phyloP scores from a whole-genome alignment of 805 yeast genomes.

The Yarrowia keelungensis region DNA sequence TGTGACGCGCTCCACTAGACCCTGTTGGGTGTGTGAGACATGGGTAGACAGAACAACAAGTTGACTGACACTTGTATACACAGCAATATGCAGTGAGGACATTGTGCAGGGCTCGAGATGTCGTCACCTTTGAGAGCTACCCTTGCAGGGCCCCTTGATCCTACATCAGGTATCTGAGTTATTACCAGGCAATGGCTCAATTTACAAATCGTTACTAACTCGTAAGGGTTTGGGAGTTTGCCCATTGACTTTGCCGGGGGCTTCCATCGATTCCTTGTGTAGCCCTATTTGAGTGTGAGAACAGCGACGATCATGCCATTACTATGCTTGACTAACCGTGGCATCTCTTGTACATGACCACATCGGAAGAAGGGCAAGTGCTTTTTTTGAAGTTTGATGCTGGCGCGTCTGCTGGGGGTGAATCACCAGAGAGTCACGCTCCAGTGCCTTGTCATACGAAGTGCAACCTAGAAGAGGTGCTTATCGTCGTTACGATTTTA shows the following conservation, averaged over 20 bases:
- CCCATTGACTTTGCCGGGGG: neutral
- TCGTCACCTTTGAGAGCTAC: constrained; percentile 13
- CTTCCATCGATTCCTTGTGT: neutral
- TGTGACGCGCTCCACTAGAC: constrained; percentile 6
- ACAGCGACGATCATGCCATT: constrained; percentile 16
- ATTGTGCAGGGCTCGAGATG: constrained; percentile 1
- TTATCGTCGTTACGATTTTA: constrained; percentile 15
- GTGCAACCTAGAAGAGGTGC: constrained; percentile 19
- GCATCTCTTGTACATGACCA: constrained; percentile 9
- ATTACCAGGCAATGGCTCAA: neutral
- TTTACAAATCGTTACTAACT: constrained; percentile 1
- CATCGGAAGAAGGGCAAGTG: neutral
- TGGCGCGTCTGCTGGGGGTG: constrained; percentile 1
- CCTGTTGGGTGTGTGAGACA: constrained; percentile 22
- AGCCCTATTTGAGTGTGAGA: neutral
- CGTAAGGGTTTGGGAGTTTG: neutral
- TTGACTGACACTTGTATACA: constrained; percentile 2
- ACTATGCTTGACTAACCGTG: constrained; percentile 1
- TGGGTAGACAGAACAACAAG: too few species aligned
- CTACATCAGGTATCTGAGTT: neutral
- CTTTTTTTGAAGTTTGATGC: neutral
- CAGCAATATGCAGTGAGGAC: constrained; percentile 19
- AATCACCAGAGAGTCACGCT: constrained; percentile 20
- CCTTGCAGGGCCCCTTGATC: constrained; percentile 2
- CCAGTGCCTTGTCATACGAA: neutral